Percentiles rank a stretch among this genome's conserved stretches.
phyloP scores from a whole-genome alignment of 2,329 filamentous ascomycete genomes.

The Beauveria australis region DNA sequence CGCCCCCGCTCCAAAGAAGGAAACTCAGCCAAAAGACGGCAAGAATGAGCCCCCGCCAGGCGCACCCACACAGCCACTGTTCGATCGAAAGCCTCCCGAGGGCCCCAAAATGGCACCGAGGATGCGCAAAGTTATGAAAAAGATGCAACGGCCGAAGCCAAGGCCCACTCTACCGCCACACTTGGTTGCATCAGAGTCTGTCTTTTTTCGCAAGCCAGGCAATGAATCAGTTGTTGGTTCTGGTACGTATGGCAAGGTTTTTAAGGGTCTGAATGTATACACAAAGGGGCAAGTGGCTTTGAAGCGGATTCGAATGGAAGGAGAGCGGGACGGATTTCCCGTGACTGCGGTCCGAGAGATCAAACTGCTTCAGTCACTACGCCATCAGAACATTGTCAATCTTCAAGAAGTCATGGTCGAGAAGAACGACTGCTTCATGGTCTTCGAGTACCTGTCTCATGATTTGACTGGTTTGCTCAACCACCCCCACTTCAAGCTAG shows the following conservation, averaged over 20 bases:
- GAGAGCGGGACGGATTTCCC: slow-evolving; percentile 82
- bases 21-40: slow-evolving; percentile 17
- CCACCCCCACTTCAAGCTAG: slow-evolving; percentile 82
- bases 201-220: slow-evolving; percentile 92
- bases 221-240: slow-evolving; percentile 95
- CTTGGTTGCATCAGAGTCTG: slow-evolving; percentile 71
- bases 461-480: slow-evolving; percentile 93
- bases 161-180: slow-evolving; percentile 65
- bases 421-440: slow-evolving; percentile 98
- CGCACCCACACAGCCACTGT: slow-evolving; percentile 45
- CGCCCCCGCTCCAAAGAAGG: slow-evolving; percentile 45
- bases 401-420: slow-evolving; percentile 95
- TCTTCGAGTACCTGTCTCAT: slow-evolving; percentile 96
- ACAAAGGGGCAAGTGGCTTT: slow-evolving; percentile 75
- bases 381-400: slow-evolving; percentile 73
- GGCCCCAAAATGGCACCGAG: slow-evolving; percentile 34
- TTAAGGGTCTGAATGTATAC: slow-evolving; percentile 90
- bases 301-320: slow-evolving; percentile 90
- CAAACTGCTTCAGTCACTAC: slow-evolving; percentile 80
- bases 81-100: slow-evolving; percentile 23
- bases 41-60: slow-evolving; percentile 41
- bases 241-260: slow-evolving; percentile 92
- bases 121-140: slow-evolving; percentile 57
- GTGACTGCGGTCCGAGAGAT: slow-evolving; percentile 88
- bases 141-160: slow-evolving; percentile 61